These are phyloP conservation scores for Pythium sukuiense DNA, from an alignment of 352 stramenopile genomes.

Conservation along the genomic window DNA sequence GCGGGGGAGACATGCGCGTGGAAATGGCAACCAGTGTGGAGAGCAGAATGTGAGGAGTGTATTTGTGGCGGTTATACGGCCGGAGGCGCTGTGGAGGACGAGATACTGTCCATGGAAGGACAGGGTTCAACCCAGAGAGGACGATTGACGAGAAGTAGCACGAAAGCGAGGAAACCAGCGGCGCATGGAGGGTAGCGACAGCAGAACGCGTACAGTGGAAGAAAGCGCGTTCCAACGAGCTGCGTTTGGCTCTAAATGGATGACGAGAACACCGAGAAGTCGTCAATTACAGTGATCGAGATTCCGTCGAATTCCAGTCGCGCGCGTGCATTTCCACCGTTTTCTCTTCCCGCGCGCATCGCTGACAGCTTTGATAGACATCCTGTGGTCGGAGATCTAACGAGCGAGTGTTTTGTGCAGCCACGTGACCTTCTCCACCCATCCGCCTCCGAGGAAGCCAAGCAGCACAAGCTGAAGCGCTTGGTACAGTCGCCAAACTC, in stretches of 20 bases:
- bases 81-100: background rate
- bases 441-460: constrained; percentile 92
- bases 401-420: constrained; percentile 35
- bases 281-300: background rate
- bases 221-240: background rate
- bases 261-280: background rate
- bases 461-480: constrained; percentile 99
- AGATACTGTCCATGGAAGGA: background rate
- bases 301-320: background rate
- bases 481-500: constrained; percentile 99
- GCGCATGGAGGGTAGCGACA: background rate
- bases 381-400: background rate
- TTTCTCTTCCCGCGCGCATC: background rate
- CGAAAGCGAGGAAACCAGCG: no score
- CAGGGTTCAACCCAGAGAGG: background rate
- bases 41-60: background rate
- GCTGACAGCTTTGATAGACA: no score
- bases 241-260: background rate
- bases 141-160: background rate
- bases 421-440: constrained; percentile 97
- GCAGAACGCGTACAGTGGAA: background rate
- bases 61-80: background rate
- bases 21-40: background rate
- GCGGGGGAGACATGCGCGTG: background rate
- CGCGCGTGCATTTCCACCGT: background rate